These are phyloP conservation scores for Acanthamoeba royreba DNA, from an alignment of 208 protist species.

Conservation along the genomic window DNA sequence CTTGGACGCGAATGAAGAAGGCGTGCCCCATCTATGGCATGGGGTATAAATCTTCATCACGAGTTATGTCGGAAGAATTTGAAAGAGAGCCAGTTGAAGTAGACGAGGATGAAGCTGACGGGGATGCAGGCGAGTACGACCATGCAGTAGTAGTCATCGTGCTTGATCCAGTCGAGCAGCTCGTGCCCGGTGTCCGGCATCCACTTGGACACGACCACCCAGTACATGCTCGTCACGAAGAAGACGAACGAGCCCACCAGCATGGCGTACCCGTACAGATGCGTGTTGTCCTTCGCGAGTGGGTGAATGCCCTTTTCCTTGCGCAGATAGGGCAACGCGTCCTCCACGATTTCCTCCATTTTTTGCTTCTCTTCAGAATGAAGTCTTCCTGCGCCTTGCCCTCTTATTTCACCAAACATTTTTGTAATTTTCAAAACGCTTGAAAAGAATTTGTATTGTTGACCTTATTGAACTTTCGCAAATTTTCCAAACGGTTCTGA, in stretches of 20 bases:
- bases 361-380: too few species aligned
- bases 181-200: slow-evolving; percentile 57
- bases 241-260: slow-evolving; percentile 51
- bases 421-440: too few species aligned
- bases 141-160: slow-evolving; percentile 65
- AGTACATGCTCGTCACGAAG: slow-evolving; percentile 57
- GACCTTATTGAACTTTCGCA: too few species aligned
- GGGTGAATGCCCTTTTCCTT: slow-evolving; percentile 6
- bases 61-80: slow-evolving; percentile 68
- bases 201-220: slow-evolving; percentile 53
- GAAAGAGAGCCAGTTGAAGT: slow-evolving; percentile 61
- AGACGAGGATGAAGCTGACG: slow-evolving; percentile 54
- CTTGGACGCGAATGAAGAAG: neutral
- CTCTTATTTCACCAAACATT: too few species aligned
- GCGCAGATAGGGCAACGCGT: neutral
- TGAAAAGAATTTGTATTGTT: too few species aligned
- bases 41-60: too few species aligned
- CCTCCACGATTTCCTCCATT: neutral
- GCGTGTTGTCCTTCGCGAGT: slow-evolving; percentile 43
- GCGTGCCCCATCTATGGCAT: neutral
- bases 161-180: slow-evolving; percentile 63
- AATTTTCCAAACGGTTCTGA: too few species aligned
- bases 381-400: too few species aligned
- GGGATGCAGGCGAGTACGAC: slow-evolving; percentile 49
- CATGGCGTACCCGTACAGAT: slow-evolving; percentile 59